Base-by-base conservation (phyloP, 2,329 filamentous ascomycete genomes). In the Polytolypa hystricis region DNA sequence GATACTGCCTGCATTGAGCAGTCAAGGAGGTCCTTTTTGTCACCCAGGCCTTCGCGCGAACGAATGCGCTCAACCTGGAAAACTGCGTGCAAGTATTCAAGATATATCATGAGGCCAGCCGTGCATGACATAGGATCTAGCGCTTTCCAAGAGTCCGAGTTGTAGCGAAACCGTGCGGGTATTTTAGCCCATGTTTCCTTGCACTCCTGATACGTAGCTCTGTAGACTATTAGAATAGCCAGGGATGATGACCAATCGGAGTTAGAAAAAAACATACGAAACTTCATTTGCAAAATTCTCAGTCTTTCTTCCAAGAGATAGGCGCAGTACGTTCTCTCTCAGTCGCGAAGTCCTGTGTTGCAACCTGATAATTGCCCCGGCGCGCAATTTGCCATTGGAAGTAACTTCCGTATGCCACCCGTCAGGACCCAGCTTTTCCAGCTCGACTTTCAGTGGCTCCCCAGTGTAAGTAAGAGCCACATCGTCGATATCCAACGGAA, bases 401-500 rank as follows among this genome's bases (percentile, higher is more conserved):
- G 20, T 30, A 19, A 10, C 27, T n/a, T 45, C 38, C 7, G 38
- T 39, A 30, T 45, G 38, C 49, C 49, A 52, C 4, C 49, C 49
- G 8, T 50, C 44, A 3, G 38, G 32, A 14, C 45, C 43, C 1
- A 52, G 38, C 10, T 40, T 36, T 19, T 23, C 18, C 2, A 52
- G n/a, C 10, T 42, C 42, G 3, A 37, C 30, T 21, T 46, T 29
- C 28, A 44, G 34, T 10, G 30, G 32, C 11, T 31, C 31, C 5
- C 6, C 25, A 16, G 45, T 37, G 0, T 44, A 35, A 23, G 48
- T 36, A 10, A 53, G 42, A 8, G 49, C 47, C 3, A 52, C 49
- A 29, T 53, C 47, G 31, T 48, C 49, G 20, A 56, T 28, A 23
- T 56, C 52, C n/a, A 55, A 41, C 4, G 52, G 53, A 30, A 48